Base-by-base conservation (phyloP, 345 rosid species). In the Triadica sebifera region DNA sequence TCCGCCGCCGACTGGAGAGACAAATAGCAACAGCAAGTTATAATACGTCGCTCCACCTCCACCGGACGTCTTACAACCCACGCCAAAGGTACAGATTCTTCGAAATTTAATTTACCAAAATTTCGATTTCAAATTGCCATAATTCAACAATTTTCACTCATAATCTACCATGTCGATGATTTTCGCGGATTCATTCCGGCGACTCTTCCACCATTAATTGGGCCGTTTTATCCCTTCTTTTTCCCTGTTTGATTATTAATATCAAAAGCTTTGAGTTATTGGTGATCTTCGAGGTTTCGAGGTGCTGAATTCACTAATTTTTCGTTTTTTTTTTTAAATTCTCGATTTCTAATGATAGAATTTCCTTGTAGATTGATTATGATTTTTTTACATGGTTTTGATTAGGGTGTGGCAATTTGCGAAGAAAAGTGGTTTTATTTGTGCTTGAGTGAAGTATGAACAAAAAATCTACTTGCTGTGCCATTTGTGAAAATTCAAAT, bases 401-500 rank as follows among this genome's bases (percentile, higher is more conserved):
- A 45, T 56, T 65, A 56, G 77, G 61, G 65, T 24, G n/a, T 34
- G 19, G 58, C 12, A 16, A 50, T 12, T 70, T 70, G 22, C 38
- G 41, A 25, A 2, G 17, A 41, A 45, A 22, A n/a, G 16, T 39
- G 5, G 50, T 22, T 59, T 34, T 67, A 29, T 78, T 60, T 63
- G 68, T 68, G 71, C 69, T 38, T 12, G 59, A 65, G 19, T 69
- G 15, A 47, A n/a, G 45, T 69, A 79, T 79, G 82, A 79, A 70
- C 75, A 70, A 71, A 24, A 79, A 58, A 67, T 65, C 83, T 41
- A 82, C 80, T 76, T 90, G 97, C 77, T 79, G 82, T 38, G 88
- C 84, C 52, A 77, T 95, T 68, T 95, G 99, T 81, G 98, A 92
- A 66, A 86, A 84, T 38, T 73, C 90, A 2, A 90, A 91, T 83